Evolutionary conservation across 441 rosid species (phyloP), one percentile per base, ranked within the genome.

Genomic region (Syzygium syzygioides): DNA sequence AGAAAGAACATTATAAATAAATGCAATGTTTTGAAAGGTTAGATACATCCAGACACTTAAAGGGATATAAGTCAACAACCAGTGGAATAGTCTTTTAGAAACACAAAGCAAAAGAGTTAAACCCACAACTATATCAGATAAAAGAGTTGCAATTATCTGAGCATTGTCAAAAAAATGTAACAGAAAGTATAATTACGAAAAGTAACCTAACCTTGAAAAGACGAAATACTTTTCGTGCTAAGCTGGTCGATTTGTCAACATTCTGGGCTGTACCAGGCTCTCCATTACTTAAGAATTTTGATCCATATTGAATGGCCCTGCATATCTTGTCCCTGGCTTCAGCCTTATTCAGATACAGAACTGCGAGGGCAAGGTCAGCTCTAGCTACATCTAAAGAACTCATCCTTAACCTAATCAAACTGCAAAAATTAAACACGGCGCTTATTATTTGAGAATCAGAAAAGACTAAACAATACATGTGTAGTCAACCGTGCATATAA

Each of bases 301-400:
- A 97, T 91, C 99, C 99, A 85, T 96, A 97, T 79, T 97, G 99
- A 91, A 98, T 98, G 87, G 99, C 99, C 93, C 98, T 93, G 89
- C 99, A 98, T 89, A 98, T 96, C 98, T 98, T 98, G 92, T 98
- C 99, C 92, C 99, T 95, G 90, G 99, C 99, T 90, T 97, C 99
- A 91, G 98, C 99, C 93, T 97, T 97, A 90, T 95, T 96, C 95
- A 98, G 94, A 92, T 95, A 98, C 55, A 97, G 89, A 85, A 97
- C 96, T 30, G 96, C 83, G 86, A 96, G 97, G 85, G 93, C 99
- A 91, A 98, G 98, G 91, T 97, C 99, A 0, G 98, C 97, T 94
- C 99, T 96, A 25, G 99, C 91, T 30, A 91, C 96, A 89, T 97
- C 99, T 90, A 97, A 92, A 1, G 99, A 93, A 91, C 94, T 96